These are phyloP conservation scores for Penicillium daleae DNA, from an alignment of 495 filamentous ascomycete genomes.

Conservation along the genomic window DNA sequence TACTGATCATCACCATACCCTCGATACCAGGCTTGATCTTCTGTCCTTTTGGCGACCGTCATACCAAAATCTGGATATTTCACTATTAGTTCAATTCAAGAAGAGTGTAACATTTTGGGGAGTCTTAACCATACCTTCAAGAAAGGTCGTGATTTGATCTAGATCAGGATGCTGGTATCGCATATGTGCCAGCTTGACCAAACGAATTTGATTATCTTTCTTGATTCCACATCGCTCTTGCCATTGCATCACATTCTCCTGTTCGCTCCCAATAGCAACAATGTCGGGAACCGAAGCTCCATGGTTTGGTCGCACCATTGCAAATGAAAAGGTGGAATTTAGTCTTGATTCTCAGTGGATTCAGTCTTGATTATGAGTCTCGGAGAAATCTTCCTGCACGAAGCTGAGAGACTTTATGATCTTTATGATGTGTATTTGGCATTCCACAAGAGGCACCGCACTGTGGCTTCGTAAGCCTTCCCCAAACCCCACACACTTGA, in stretches of 20 bases:
- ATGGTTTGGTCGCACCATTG: conserved; percentile 30
- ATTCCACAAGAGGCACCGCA: neutral
- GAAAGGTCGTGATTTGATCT: conserved; percentile 45
- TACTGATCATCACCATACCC: conserved; percentile 66
- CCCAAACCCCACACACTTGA: neutral
- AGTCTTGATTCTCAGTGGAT: neutral
- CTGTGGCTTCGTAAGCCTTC: neutral
- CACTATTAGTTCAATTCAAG: neutral
- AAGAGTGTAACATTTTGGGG: neutral
- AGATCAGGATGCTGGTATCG: conserved; percentile 55
- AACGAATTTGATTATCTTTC: conserved; percentile 38
- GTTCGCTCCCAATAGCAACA: conserved; percentile 37
- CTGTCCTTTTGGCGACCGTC: conserved; percentile 43
- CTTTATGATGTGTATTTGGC: neutral
- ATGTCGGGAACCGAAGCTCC: conserved; percentile 44
- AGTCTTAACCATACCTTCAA: conserved; percentile 19
- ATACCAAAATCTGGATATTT: conserved; percentile 58
- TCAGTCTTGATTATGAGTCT: no score
- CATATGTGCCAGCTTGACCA: conserved; percentile 51
- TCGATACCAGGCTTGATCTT: conserved; percentile 58
- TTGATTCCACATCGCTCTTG: conserved; percentile 40
- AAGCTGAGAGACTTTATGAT: neutral
- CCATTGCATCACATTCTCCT: conserved; percentile 38
- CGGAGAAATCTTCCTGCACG: neutral
- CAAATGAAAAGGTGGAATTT: neutral